phyloP scores from a whole-genome alignment of 2,329 filamentous ascomycete genomes.

The Gaeumannomyces tritici region DNA sequence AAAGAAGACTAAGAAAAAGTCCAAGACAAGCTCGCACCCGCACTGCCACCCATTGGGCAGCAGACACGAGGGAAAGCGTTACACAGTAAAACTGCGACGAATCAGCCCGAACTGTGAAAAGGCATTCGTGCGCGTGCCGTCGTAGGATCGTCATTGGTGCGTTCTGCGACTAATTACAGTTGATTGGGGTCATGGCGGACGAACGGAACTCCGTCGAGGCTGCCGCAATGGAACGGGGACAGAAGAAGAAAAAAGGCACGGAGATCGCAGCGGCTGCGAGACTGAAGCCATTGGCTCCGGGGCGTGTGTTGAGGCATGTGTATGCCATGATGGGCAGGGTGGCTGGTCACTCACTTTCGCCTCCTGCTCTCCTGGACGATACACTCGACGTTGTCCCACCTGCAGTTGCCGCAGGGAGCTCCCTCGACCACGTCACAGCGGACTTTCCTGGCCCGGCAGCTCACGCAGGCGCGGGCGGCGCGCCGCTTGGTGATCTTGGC shows the following conservation, averaged over 20 bases:
- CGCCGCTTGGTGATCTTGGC: constrained; percentile 61
- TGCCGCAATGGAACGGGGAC: background rate
- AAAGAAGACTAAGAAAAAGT: background rate
- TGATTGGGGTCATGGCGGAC: background rate
- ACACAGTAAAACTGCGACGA: background rate
- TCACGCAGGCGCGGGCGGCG: constrained; percentile 85
- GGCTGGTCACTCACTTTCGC: constrained; percentile 59
- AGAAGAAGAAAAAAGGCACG: background rate
- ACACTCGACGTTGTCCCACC: constrained; percentile 70
- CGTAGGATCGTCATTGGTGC: background rate
- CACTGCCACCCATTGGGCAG: background rate
- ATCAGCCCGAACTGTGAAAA: background rate
- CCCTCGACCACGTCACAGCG: constrained; percentile 89
- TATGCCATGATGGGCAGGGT: background rate
- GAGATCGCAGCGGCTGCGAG: background rate
- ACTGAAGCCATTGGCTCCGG: no score
- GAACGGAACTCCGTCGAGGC: background rate
- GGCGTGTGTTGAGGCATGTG: no score
- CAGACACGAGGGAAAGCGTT: background rate
- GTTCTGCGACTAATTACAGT: background rate
- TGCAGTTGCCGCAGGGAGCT: constrained; percentile 79
- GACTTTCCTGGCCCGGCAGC: constrained; percentile 82
- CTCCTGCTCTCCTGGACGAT: constrained; percentile 73
- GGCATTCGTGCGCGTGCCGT: background rate
- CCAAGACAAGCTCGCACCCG: background rate